Percentiles rank a stretch among this genome's conserved stretches.
Evolutionary conservation across 352 stramenopile species (phyloP).

Genomic region (Globisporangium cylindrosporum): DNA sequence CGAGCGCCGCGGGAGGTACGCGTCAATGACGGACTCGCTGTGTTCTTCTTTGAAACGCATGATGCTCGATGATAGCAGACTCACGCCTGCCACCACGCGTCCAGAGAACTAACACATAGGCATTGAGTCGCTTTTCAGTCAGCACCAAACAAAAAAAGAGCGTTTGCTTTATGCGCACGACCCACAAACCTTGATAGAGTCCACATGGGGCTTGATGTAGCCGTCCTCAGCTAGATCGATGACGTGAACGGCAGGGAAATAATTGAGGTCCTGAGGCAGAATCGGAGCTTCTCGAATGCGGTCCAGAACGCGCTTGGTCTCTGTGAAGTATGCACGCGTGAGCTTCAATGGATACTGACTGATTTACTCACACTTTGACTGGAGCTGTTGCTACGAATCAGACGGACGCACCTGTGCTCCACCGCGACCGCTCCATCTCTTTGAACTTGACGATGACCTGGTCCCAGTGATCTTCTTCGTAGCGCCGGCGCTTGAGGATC

Average conservation of each 20-base stretch:
- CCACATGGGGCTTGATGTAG: slow-evolving; percentile 86
- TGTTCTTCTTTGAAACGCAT: slow-evolving; percentile 86
- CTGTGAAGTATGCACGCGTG: slow-evolving; percentile 17
- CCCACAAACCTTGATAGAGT: slow-evolving; percentile 70
- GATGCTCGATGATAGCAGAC: slow-evolving; percentile 72
- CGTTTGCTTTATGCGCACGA: not conserved
- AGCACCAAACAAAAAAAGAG: not conserved
- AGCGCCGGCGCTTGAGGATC: slow-evolving; percentile 67
- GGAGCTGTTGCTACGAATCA: not conserved
- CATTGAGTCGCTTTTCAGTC: not conserved
- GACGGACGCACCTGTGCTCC: slow-evolving; percentile 39
- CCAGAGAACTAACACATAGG: slow-evolving; percentile 58
- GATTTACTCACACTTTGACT: not conserved
- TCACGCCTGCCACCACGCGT: slow-evolving; percentile 72
- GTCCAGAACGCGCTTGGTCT: slow-evolving; percentile 62
- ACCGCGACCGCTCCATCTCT: slow-evolving; percentile 84
- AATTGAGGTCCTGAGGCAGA: slow-evolving; percentile 56
- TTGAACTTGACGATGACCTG: slow-evolving; percentile 87
- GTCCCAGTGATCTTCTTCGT: slow-evolving; percentile 84
- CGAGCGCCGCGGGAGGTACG: slow-evolving; percentile 63
- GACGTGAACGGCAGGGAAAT: slow-evolving; percentile 77
- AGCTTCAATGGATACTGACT: not conserved
- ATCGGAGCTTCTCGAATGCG: slow-evolving; percentile 59
- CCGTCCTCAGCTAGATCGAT: slow-evolving; percentile 80
- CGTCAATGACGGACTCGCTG: slow-evolving; percentile 64